Base-by-base conservation (phyloP, 176 grass and related monocot species). In the Zea luxurians region DNA sequence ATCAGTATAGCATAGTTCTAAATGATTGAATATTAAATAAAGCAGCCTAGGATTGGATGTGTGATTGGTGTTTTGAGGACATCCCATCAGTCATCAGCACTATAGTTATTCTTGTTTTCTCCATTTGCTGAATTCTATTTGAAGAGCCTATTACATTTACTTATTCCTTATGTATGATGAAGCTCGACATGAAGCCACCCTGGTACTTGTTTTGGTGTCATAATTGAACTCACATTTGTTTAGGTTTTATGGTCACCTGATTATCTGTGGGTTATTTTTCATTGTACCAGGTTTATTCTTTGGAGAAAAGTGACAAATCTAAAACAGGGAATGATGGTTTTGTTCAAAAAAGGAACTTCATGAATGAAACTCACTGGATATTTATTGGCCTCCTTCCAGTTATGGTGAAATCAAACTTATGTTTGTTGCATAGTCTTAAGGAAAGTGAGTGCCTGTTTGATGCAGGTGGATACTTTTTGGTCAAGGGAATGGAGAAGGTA, bases 401-500 rank as follows among this genome's bases (percentile, higher is more conserved):
- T 57, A 99, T 99, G 92, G 92, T 99, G 48, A 90, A 82, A 18
- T 95, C 92, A 73, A 88, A 89, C 46, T 91, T 99, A 61, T 99
- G 96, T 61, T 99, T 88, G 96, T 67, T 94, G 48, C 73, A 82
- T 40, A 57, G 10, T 50, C 81, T 60, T 68, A 81, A 83, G 43
- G 84, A 89, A 92, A 86, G 68, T 82, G 96, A 99, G 37, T 99
- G 92, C 85, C 63, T 77, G 80, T 99, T 95, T 52, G 96, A 99
- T 78, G 90, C 83, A 71, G 96, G 96, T 63, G 96, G 96, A 66
- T 99, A 95, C 83, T 99, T 99, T 80, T 86, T 99, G 87, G 94
- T 99, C 75, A 99, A 87, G 83, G 96, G 96, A 86, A 95, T 90
- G 89, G 96, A 99, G 78, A 99, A 99, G 92, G 96, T 99, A 92